Base-by-base conservation (phyloP, 768 basidiomycete genomes). In the Lyophyllum decastes region DNA sequence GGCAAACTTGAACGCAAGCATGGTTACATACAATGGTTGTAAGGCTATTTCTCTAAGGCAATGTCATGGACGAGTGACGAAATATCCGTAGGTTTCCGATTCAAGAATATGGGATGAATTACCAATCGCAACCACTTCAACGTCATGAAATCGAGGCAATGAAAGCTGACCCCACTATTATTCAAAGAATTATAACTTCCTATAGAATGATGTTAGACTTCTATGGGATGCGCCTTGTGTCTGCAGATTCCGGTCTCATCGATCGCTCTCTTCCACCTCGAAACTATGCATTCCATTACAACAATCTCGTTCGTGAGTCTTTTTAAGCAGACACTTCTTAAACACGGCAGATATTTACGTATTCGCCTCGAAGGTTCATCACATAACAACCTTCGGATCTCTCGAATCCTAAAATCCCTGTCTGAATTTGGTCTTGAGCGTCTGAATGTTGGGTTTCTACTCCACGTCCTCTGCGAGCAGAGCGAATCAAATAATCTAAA, bases 11-110 rank as follows among this genome's bases (percentile, higher is more conserved):
- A 92, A 68, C 69, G 74, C 61, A 84, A 85, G 56, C 90, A 92
- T 64, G 85, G 84, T 1, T 91, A 82, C 68, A 87, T 92, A 44
- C 90, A 92, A 66, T 92, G 90, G 89, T 69, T 92, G 86, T 90
- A 72, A 65, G 89, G 74, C 43, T 44, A 30, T 52, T 41, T 52
- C 34, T 34, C 22, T 19, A 30, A 19, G 24, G 25, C 26, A 33
- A 50, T 33, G 38, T 8, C 14, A 34, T 34, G 10, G 49, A 46
- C 16, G 27, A n/a, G 21, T 49, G 33, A 8, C 30, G 16, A 25
- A 19, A 40, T 5, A 41, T 17, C 40, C 4, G 7, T 41, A 90
- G 87, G 63, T 89, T 90, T 62, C 89, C 90, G 27, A 87, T 90
- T 61, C 83, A 81, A 64, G 90, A 92, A 66, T 76, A 82, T 61